Evolutionary conservation across 2,329 filamentous ascomycete species (phyloP).

Genomic region (Colletotrichum gloeosporioides): DNA sequence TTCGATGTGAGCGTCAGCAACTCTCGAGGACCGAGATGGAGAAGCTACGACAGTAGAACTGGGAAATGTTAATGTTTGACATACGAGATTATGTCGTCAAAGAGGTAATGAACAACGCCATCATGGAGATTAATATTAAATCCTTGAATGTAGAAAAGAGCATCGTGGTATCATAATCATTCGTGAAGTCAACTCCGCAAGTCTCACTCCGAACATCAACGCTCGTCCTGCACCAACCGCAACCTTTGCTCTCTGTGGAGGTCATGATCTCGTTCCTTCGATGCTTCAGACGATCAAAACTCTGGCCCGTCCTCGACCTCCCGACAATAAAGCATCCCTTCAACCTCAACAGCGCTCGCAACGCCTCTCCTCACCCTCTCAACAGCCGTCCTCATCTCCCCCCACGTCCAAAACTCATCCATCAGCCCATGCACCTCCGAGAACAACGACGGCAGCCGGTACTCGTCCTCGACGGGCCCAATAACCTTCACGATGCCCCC

Average conservation of each 20-base stretch:
- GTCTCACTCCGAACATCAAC: background rate
- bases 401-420: constrained; percentile 20
- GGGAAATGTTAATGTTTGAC: background rate
- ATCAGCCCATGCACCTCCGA: background rate
- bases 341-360: background rate
- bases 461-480: background rate
- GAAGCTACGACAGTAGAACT: background rate
- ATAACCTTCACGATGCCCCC: background rate
- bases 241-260: background rate
- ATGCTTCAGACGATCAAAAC: background rate
- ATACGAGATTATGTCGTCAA: background rate
- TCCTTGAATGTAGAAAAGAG: background rate
- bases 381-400: background rate
- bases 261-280: background rate
- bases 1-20: background rate
- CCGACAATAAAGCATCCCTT: constrained; percentile 10
- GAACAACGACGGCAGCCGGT: constrained; percentile 2
- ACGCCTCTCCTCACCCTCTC: background rate
- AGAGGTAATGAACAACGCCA: background rate
- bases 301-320: background rate
- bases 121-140: background rate
- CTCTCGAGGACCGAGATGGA: background rate
- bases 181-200: background rate
- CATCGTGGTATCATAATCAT: background rate
- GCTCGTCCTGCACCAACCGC: background rate